Base-by-base conservation (phyloP, 2,329 filamentous ascomycete species). In the Venturia carpophila region DNA sequence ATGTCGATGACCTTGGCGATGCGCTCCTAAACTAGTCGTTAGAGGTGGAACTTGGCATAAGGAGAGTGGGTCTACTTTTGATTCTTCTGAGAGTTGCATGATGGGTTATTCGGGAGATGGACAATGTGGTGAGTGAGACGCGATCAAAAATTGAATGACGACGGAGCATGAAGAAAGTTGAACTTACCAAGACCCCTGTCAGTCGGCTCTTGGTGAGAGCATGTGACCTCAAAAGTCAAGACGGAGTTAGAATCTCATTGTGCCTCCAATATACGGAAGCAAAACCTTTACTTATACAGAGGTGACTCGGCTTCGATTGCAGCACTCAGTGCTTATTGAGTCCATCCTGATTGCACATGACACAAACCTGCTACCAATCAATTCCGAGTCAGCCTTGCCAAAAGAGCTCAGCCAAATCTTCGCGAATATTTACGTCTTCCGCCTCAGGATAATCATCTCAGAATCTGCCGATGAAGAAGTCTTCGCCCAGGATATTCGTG, bases 1-100 rank as follows among this genome's bases (percentile, higher is more conserved):
- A 97, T 82, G 79, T 97, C 94, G 77, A 99, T 94, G 80, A 97
- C 84, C 83, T 92, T 93, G 74, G 90, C 88, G 79, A 99, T 96
- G 83, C 94, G 92, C 88, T 99, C 94, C 93, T 97, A 72, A 64
- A 64, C 39, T 7, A 27, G 27, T 43, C 21, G 69, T 78, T 55
- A 76, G 73, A 60, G 45, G 30, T n/a, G 45, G 63, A 27, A 56
- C 43, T 21, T 37, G 47, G 60, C 34, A 62, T 65, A 64, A 69
- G 63, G 5, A 52, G 21, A 52, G 2, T 17, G 21, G 27, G 60
- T 75, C 70, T 75, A 96, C 93, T 89, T 97, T 97, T 75, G 92
- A 92, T 82, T 99, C 94, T 80, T 99, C 94, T 63, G 94, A 97
- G 70, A 97, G 87, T 43, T 67, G 64, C 64, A 67, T 68, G 34